Percentiles rank a stretch among this genome's conserved stretches.
These are phyloP conservation scores for Metarhizium sp. DNA, from an alignment of 2,329 filamentous ascomycete species.

Conservation along the genomic window DNA sequence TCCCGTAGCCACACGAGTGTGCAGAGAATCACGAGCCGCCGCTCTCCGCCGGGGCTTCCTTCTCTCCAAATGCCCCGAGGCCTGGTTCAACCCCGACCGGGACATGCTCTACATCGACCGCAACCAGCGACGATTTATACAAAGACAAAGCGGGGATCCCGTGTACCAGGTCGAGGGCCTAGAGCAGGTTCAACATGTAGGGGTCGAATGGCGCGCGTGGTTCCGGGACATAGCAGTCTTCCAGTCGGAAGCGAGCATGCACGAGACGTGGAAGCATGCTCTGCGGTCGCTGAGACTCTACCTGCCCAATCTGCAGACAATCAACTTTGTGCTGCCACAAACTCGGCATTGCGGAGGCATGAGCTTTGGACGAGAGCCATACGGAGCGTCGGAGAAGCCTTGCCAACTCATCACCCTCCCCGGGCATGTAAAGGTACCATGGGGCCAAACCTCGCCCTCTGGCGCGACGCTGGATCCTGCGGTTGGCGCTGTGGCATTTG, in stretches of 20 bases:
- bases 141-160: background rate
- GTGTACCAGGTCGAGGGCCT: constrained; percentile 9
- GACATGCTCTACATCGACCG: constrained; percentile 22
- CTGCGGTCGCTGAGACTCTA: constrained; percentile 13
- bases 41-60: constrained; percentile 18
- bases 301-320: constrained; percentile 13
- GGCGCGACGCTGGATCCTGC: background rate
- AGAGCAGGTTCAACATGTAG: constrained; percentile 17
- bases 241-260: constrained; percentile 11
- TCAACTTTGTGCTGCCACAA: constrained; percentile 19
- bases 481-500: background rate
- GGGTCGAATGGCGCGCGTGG: constrained; percentile 20
- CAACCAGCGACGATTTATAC: constrained; percentile 12
- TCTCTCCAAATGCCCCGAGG: constrained; percentile 11
- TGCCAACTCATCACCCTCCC: constrained; percentile 14
- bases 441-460: constrained; percentile 10
- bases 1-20: constrained; percentile 13
- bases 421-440: constrained; percentile 13
- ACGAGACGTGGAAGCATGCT: constrained; percentile 11
- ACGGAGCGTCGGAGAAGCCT: constrained; percentile 9
- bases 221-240: constrained; percentile 16
- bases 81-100: constrained; percentile 16
- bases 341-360: constrained; percentile 16
- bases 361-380: constrained; percentile 18
- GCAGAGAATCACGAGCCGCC: constrained; percentile 17